Evolutionary conservation across 805 yeast genomes (phyloP), one percentile per base, ranked within the genome.

Genomic region (Myxozyma sirexii): DNA sequence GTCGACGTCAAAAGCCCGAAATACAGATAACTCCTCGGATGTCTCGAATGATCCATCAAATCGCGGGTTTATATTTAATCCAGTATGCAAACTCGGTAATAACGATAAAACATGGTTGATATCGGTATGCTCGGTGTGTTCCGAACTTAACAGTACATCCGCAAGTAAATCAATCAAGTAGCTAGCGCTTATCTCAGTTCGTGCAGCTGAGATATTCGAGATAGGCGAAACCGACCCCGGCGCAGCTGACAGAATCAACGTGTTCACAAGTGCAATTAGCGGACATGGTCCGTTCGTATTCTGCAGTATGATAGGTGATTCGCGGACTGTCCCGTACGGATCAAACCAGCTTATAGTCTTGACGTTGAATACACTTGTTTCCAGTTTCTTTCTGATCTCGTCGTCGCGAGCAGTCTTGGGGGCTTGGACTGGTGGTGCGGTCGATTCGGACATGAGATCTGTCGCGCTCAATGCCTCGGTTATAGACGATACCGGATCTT

Each of bases 211-310:
- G 10, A 57, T 52, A 12, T 54, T 37, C 1, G 58, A 44, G 23
- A 62, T 31, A 8, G 61, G 64, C 3, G 50, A 27, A 13, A 21
- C 8, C 6, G 35, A 60, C 1, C 62, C 59, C 15, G 59, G 68
- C 6, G 69, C 67, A 13, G 79, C 79, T 2, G 83, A 75, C 19
- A 91, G 72, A 5, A 90, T 70, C 15, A 92, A 71, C 0, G 90
- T 81, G 70, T 92, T 92, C 50, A 84, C 79, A 42, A 92, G 74
- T 0, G 97, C 92, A 13, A 92, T 80, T 39, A 92, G 72, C 1
- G 96, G 96, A 70, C 97, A 91, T 0, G 97, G 96, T 0, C 97
- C 97, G 69, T 90, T 90, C 49, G 75, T 77, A 63, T 89, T 88
- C 75, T 91, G 97, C 21, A 90, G 73, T 2, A 92, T 74, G 35